Evolutionary conservation across 306 rosid genomes (phyloP), one percentile per base, ranked within the genome.

Genomic region (Macrotyloma uniflorum): DNA sequence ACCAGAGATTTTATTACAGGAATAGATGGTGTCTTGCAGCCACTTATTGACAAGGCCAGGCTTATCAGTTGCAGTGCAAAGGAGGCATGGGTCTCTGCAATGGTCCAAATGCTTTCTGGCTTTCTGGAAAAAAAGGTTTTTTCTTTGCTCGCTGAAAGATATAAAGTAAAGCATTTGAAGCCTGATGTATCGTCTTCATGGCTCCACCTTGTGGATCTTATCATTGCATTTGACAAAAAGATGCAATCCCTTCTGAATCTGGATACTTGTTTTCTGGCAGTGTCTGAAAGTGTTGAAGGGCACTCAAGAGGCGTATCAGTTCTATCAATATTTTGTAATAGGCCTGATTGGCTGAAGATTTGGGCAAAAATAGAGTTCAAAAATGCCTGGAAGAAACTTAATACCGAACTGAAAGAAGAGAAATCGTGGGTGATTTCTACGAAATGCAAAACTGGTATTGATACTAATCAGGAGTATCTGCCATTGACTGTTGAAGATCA

Each of bases 321-420:
- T 43, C 82, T 91, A 50, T 77, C 83, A 66, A 76, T 89, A 79
- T 91, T 91, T 78, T 81, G 85, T 79, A 77, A 83, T 54, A 83
- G 93, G 83, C 82, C 78, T 14, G 93, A 88, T 64, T 91, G 93
- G 94, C 89, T 91, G 47, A 91, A 89, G 82, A 83, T 88, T 68
- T 91, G 97, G 97, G 94, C 90, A 58, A 91, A 89, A 82, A 70
- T 91, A 58, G 97, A 91, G 87, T 82, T 91, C 50, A 88, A 86
- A 82, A 90, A 85, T 85, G 91, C 90, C 1, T 86, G 91, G 85
- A 80, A 81, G 84, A 91, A 84, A 77, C 86, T 89, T 38, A 89
- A 86, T 74, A 46, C 76, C 8, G 88, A 89, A 32, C 72, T 86
- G 75, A 84, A 83, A 83, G 89, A 86, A 49, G 94, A 89, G 72